Evolutionary conservation across 2,329 filamentous ascomycete species (phyloP), one percentile per base, ranked within the genome.

Genomic region (Emergomyces pasteurianus): DNA sequence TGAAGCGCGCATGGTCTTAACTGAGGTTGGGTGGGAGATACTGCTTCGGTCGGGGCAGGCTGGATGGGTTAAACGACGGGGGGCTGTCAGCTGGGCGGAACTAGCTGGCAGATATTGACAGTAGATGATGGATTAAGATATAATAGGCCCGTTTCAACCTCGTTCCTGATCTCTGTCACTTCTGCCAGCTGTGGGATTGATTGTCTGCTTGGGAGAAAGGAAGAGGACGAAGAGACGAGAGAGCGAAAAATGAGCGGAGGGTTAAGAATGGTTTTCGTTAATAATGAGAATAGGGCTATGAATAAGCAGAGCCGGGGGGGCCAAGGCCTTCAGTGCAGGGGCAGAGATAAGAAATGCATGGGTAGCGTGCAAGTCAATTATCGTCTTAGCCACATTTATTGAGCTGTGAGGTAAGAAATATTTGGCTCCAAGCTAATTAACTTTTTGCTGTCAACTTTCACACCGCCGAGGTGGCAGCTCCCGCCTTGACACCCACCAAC

Each of bases 1-100:
- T 50, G 76, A 74, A 63, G 71, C 72, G 68, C 71, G 75, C 76
- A 78, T 78, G 68, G 65, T 75, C 65, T 46, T 53, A 8, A 2
- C 56, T 54, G 26, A 59, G 62, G 59, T 63, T 52, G 61, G 60
- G 49, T 54, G 59, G 59, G 61, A 63, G 59, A 46, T 55, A 60
- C 43, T 56, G 50, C 21, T 56, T 21, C 4, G 31, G 31, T 53
- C 28, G 5, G 50, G 26, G 18, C 21, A 54, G 50, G 61, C 61
- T 60, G 34, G 55, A n/a, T n/a, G n/a, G 60, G 54, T 61, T 54
- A 42, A 62, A 58, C 61, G 65, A 62, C 62, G 28, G 60, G 61
- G 60, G 3, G 34, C n/a, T n/a, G 23, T 47, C 3, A 9, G 50
- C 14, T 34, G 53, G 50, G 36, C 21, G 50, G 50, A 26, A n/a